Percentiles rank a stretch among this genome's conserved stretches.
Evolutionary conservation across 345 rosid species (phyloP).

Genomic region (Rhodomyrtus tomentosa): DNA sequence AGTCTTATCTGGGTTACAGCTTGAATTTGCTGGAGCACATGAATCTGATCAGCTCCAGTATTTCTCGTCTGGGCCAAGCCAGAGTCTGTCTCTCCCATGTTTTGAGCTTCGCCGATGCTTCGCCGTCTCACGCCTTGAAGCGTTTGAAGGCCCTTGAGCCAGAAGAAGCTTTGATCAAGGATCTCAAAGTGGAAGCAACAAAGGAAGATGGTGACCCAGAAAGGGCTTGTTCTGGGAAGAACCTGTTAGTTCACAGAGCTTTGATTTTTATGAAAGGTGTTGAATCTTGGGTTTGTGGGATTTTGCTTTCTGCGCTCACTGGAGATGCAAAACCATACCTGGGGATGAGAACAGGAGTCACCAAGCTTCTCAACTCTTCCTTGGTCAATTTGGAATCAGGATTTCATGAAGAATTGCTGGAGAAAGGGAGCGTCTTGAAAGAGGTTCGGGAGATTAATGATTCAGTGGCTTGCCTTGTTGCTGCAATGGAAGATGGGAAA

Average conservation of each 20-base stretch:
- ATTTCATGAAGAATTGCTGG: constrained; percentile 4
- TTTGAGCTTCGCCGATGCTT: constrained; percentile 19
- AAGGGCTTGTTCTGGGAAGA: constrained; percentile 15
- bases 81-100: constrained; percentile 35
- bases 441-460: constrained; percentile 39
- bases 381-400: constrained; percentile 14
- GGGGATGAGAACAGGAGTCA: constrained; percentile 16
- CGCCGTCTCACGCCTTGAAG: constrained; percentile 23
- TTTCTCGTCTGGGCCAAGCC: constrained; percentile 35
- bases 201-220: constrained; percentile 2
- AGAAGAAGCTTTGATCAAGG: neutral
- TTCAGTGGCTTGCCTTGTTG: constrained; percentile 25
- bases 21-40: constrained; percentile 34
- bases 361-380: constrained; percentile 6
- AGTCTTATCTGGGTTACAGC: constrained; percentile 33
- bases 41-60: constrained; percentile 25
- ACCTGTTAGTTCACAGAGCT: constrained; percentile 24
- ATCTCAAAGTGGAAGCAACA: neutral
- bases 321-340: constrained; percentile 29
- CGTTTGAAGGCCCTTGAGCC: constrained; percentile 19
- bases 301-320: constrained; percentile 23
- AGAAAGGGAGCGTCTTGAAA: constrained; percentile 15
- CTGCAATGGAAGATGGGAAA: constrained; percentile 13
- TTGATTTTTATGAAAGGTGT: constrained; percentile 25
- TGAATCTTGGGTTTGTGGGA: constrained; percentile 32